phyloP scores from a whole-genome alignment of 2,329 filamentous ascomycete genomes.

The Juglanconis oblonga region DNA sequence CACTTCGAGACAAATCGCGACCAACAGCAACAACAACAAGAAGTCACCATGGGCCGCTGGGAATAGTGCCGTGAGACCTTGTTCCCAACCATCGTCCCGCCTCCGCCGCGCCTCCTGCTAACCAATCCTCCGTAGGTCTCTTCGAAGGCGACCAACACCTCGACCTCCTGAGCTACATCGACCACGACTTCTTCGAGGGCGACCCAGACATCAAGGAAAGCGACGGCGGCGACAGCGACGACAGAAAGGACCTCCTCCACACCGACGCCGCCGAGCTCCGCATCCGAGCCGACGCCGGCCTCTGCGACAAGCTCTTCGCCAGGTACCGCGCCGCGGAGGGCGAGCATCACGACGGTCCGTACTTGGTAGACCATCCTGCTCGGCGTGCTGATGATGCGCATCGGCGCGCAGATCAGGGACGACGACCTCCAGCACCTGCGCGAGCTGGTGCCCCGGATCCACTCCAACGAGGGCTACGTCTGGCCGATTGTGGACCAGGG shows the following conservation, averaged over 20 bases:
- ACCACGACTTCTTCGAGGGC: neutral
- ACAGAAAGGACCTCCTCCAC: neutral
- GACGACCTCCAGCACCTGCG: slow-evolving; percentile 21
- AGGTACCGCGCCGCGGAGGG: slow-evolving; percentile 7
- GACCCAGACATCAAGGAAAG: neutral
- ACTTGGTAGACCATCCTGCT: slow-evolving; percentile 21
- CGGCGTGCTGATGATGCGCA: slow-evolving; percentile 24
- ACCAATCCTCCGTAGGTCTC: neutral
- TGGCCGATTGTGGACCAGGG: slow-evolving; percentile 7
- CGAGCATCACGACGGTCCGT: slow-evolving; percentile 25
- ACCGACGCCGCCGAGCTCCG: neutral
- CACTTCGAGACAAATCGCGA: neutral
- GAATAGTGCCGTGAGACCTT: slow-evolving; percentile 2
- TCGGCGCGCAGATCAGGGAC: slow-evolving; percentile 22
- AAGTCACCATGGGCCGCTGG: slow-evolving; percentile 5
- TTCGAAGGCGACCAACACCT: slow-evolving; percentile 17
- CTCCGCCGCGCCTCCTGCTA: neutral
- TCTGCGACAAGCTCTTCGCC: slow-evolving; percentile 10
- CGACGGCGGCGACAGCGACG: neutral
- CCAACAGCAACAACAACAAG: neutral
- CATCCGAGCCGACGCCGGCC: slow-evolving; percentile 2
- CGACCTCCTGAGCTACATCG: slow-evolving; percentile 9
- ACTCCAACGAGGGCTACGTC: slow-evolving; percentile 2
- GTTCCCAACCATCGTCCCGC: too few relatives aligned
- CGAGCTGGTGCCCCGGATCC: slow-evolving; percentile 15